Evolutionary conservation across 1,284 basidiomycete species (phyloP).

Genomic region (Pterulicium gracile): DNA sequence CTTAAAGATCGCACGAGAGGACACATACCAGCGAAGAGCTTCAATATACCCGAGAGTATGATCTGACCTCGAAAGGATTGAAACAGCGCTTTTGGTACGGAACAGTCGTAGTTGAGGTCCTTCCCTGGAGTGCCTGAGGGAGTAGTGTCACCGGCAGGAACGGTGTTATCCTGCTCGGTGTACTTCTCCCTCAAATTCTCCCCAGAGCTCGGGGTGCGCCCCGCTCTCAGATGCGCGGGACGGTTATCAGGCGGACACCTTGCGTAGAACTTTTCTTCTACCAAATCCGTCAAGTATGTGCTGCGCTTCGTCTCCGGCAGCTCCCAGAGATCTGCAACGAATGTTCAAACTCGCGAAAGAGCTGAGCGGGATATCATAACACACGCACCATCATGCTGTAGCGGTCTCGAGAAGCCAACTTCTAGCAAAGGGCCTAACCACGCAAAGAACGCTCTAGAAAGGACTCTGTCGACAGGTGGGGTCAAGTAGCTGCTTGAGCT

Average conservation of each 20-base stretch:
- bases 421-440: constrained; percentile 42
- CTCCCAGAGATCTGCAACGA: constrained; percentile 38
- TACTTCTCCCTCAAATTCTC: too few relatives aligned
- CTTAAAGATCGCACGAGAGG: constrained; percentile 16
- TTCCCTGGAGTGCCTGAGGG: too few relatives aligned
- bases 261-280: constrained; percentile 37
- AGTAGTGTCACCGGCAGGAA: too few relatives aligned
- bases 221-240: constrained; percentile 21
- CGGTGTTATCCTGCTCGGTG: too few relatives aligned
- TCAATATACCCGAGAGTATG: background rate
- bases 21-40: constrained; percentile 34
- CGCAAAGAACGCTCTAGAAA: constrained; percentile 35
- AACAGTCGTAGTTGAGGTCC: constrained; percentile 45
- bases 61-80: constrained; percentile 34
- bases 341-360: background rate
- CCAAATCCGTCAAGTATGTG: constrained; percentile 23
- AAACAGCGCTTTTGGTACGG: constrained; percentile 47
- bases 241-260: constrained; percentile 38
- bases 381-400: constrained; percentile 41
- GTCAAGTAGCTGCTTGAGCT: background rate
- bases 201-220: too few relatives aligned
- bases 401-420: constrained; percentile 44
- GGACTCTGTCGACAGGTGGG: constrained; percentile 17
- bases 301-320: constrained; percentile 31
- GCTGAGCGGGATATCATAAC: background rate